phyloP scores from a whole-genome alignment of 2,329 filamentous ascomycete species.

The Fusarium protoensiforme region DNA sequence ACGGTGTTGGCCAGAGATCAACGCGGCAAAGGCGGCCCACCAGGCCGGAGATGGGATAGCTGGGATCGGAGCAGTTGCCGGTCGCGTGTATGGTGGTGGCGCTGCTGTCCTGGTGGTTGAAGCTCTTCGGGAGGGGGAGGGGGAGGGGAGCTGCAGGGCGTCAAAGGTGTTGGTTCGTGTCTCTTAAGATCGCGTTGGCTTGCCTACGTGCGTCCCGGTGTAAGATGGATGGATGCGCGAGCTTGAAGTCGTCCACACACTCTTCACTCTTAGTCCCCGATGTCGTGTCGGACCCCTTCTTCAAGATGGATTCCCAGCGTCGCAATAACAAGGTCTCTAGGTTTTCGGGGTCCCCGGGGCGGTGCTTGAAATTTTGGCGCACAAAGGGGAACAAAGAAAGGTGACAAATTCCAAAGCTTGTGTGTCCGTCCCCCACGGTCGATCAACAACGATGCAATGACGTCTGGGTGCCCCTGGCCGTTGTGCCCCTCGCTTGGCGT shows the following conservation, averaged over 20 bases:
- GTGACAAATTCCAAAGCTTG: conserved; percentile 1
- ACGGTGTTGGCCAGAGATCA: conserved; percentile 14
- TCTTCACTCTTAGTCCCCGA: not conserved
- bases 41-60: conserved; percentile 14
- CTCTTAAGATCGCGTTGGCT: not conserved
- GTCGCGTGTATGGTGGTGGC: conserved; percentile 14
- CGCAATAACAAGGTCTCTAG: not conserved
- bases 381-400: conserved; percentile 23
- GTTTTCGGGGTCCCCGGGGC: conserved; percentile 8
- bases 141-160: not conserved
- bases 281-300: not conserved
- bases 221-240: not conserved
- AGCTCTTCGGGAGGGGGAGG: not conserved
- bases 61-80: not conserved
- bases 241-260: not conserved
- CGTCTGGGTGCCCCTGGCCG: not conserved
- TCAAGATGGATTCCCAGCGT: not conserved
- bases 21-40: conserved; percentile 29
- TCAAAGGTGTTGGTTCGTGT: conserved; percentile 5
- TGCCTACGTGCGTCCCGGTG: not conserved
- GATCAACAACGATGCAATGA: conserved; percentile 10
- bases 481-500: conserved; percentile 8
- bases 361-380: not conserved
- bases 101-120: not conserved
- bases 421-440: not conserved